A percentile compares a stretch with the other conserved stretches of the same genome.
Conservation (phyloP, 202 grass and related monocot genomes). For the Bolboschoenoplectus hybrid region DNA sequence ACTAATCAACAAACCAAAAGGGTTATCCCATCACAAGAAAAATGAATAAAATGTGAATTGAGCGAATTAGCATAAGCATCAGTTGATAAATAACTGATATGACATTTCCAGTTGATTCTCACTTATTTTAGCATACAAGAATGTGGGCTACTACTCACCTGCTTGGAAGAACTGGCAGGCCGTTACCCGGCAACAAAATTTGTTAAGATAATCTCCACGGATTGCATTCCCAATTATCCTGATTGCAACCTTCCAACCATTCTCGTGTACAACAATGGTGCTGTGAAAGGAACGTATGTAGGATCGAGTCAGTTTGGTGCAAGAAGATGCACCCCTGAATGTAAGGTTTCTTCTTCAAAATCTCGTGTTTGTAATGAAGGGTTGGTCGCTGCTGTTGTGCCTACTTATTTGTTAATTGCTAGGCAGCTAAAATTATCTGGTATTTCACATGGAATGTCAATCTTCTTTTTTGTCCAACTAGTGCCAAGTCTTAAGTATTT, state of each 20-base stretch:
- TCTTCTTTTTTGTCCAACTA: not conserved
- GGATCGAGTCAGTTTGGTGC: constrained; percentile 81
- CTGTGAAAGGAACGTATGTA: constrained; percentile 89
- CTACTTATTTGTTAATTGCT: not conserved
- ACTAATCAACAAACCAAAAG: not conserved
- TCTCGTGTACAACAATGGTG: constrained; percentile 97
- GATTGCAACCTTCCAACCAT: constrained; percentile 90
- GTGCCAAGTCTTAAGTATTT: not conserved
- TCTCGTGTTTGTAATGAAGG: not conserved
- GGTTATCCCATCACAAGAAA: not conserved
- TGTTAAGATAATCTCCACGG: constrained; percentile 95
- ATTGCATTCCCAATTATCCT: constrained; percentile 94
- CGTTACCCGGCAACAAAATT: constrained; percentile 90
- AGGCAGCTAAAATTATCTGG: not conserved
- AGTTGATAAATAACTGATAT: not conserved
- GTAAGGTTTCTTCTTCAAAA: constrained; percentile 45
- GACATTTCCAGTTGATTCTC: not conserved
- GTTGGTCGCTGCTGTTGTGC: not conserved
- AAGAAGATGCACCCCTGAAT: constrained; percentile 90
- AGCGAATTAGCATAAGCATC: not conserved
- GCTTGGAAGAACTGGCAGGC: constrained; percentile 79
- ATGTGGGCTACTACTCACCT: constrained; percentile 80
- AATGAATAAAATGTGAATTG: not conserved
- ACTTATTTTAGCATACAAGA: constrained; percentile 73
- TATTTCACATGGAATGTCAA: not conserved